Evolutionary conservation across 2,329 filamentous ascomycete genomes (phyloP).

Genomic region (Claviceps citrina): DNA sequence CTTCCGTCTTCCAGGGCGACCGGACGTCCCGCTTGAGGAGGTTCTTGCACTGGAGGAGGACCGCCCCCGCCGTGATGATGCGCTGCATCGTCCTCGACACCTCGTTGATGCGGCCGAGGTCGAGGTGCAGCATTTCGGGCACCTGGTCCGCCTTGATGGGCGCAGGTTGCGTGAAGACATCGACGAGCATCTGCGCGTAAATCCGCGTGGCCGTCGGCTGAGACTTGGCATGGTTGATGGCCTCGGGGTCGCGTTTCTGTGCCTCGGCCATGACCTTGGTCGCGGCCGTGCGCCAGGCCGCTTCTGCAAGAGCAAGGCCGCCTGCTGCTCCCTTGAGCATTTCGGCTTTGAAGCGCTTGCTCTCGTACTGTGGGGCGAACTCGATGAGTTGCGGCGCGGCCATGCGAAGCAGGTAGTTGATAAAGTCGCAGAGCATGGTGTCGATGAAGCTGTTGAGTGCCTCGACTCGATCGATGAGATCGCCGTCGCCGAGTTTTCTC

Average conservation of each 20-base stretch:
- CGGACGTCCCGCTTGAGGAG: constrained; percentile 68
- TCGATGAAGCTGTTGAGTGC: constrained; percentile 63
- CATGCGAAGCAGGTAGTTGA: constrained; percentile 63
- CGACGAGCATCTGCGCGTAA: constrained; percentile 61
- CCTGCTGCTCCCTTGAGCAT: constrained; percentile 38
- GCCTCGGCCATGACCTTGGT: constrained; percentile 50
- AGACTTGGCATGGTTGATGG: constrained; percentile 44
- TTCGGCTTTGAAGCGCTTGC: constrained; percentile 53
- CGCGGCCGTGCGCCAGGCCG: constrained; percentile 50
- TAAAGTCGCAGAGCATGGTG: constrained; percentile 63
- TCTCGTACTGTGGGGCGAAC: constrained; percentile 57
- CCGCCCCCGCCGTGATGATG: constrained; percentile 58
- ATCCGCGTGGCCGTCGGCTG: constrained; percentile 53
- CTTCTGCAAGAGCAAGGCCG: constrained; percentile 43
- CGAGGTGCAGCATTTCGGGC: constrained; percentile 61
- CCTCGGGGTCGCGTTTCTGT: constrained; percentile 53
- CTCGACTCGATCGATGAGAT: constrained; percentile 62
- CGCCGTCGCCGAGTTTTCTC: constrained; percentile 41
- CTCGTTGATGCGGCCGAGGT: constrained; percentile 42
- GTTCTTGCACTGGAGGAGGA: constrained; percentile 69
- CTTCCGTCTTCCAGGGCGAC: constrained; percentile 61
- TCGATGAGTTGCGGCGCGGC: constrained; percentile 57
- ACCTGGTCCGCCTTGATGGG: constrained; percentile 38
- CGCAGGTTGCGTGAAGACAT: constrained; percentile 54
- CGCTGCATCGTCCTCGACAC: constrained; percentile 28